Evolutionary conservation across 108 stramenopile genomes (phyloP).

Genomic region (Craspedostauros australis): DNA sequence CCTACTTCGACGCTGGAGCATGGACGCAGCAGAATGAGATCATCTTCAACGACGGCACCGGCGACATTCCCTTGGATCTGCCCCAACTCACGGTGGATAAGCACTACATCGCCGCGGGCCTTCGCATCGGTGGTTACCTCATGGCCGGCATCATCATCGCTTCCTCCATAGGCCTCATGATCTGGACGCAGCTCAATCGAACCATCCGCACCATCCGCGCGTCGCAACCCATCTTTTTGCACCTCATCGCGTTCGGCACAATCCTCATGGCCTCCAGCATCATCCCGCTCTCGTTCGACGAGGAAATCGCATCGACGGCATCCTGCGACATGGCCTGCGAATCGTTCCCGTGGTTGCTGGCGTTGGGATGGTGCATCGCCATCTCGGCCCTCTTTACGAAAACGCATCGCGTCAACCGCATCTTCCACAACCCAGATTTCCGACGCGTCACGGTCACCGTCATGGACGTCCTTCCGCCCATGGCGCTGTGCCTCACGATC

Average conservation of each 20-base stretch:
- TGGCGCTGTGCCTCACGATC: slow-evolving; percentile 15
- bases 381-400: slow-evolving; percentile 53
- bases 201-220: slow-evolving; percentile 12
- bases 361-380: slow-evolving; percentile 34
- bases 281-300: slow-evolving; percentile 35
- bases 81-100: slow-evolving; percentile 8
- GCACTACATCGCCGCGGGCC: slow-evolving; percentile 7
- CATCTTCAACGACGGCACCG: neutral
- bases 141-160: slow-evolving; percentile 6
- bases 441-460: slow-evolving; percentile 2
- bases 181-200: slow-evolving; percentile 21
- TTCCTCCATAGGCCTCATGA: slow-evolving; percentile 11
- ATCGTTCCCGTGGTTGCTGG: slow-evolving; percentile 22
- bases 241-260: slow-evolving; percentile 36
- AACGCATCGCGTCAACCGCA: slow-evolving; percentile 40
- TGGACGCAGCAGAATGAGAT: too few species aligned
- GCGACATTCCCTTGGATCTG: neutral
- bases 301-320: slow-evolving; percentile 6
- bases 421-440: slow-evolving; percentile 13
- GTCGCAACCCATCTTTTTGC: slow-evolving; percentile 44
- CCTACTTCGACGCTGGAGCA: too few species aligned
- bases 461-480: slow-evolving; percentile 26
- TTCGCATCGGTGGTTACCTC: slow-evolving; percentile 1
- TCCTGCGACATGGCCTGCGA: slow-evolving; percentile 18
- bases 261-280: slow-evolving; percentile 42